Base-by-base conservation (phyloP, 2,329 filamentous ascomycete genomes). In the Penicillium paneum region DNA sequence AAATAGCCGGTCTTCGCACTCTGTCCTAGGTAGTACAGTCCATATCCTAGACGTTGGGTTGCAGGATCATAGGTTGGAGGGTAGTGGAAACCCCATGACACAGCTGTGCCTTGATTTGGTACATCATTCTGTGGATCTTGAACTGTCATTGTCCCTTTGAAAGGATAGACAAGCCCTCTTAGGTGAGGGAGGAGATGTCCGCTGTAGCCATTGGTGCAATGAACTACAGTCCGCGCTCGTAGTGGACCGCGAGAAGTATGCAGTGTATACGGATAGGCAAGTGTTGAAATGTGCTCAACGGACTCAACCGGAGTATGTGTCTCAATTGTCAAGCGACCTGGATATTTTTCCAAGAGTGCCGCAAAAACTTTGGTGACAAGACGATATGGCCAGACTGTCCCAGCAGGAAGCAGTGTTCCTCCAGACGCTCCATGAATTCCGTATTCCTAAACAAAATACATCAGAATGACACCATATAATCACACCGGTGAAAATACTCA, bases 111-210 rank as follows among this genome's bases (percentile, higher is more conserved):
- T 49, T 56, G 55, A 10, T 63, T 64, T 1, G 59, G 43, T 8
- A 69, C 56, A 4, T 48, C 36, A 8, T 52, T 26, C 0, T 58
- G 58, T 0, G 71, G 65, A 26, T 67, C 63, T 55, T 78, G 76
- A 4, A 73, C 72, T 3, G 74, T 74, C 76, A 79, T 79, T 5
- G 72, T 72, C 0, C 73, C 75, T 32, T 75, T 71, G 17, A 73
- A 64, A 0, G 76, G 75, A 41, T 67, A 73, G 8, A 78, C 43
- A 2, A 59, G 62, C 0, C 76, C 75, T 3, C 70, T 64, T 1
- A 79, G 60, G 0, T 52, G 53, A 0, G 77, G 76, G 1, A 79
- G 60, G 5, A 79, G 67, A 56, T 79, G 75, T 0, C 71, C 72
- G 3, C 69, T 66, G 51, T 74, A 71, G 1, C 64, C 76, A 49